These are phyloP conservation scores for Kondoa malvinella DNA, from an alignment of 768 basidiomycete species.

Conservation along the genomic window DNA sequence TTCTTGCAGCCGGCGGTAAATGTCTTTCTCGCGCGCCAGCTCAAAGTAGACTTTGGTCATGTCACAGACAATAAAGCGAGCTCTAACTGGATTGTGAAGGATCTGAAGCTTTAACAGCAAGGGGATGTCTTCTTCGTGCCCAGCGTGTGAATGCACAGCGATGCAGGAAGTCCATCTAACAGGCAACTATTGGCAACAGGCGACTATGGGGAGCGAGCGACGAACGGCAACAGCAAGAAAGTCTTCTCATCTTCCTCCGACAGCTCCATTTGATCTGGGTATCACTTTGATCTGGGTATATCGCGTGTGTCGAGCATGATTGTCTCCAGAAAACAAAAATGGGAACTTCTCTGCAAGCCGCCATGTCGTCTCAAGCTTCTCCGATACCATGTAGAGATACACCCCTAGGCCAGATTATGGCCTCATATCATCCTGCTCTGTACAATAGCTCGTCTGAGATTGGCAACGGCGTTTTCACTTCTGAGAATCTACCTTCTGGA, in stretches of 20 bases:
- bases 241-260: background rate
- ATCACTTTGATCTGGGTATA: too few relatives aligned
- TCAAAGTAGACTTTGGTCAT: background rate
- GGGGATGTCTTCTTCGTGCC: background rate
- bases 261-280: too few relatives aligned
- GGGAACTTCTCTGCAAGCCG: too few relatives aligned
- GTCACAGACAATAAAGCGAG: background rate
- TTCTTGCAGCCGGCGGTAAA: background rate
- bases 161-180: background rate
- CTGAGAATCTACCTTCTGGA: background rate
- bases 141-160: background rate
- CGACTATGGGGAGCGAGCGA: background rate
- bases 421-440: background rate
- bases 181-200: background rate
- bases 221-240: background rate
- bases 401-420: too few relatives aligned
- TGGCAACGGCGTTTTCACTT: background rate
- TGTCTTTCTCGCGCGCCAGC: background rate
- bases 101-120: background rate
- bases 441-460: background rate
- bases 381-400: too few relatives aligned
- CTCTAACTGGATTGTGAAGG: background rate
- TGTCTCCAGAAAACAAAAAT: too few relatives aligned
- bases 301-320: too few relatives aligned
- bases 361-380: too few relatives aligned